Conservation (phyloP, 768 basidiomycete genomes). For the Hypholoma sublateritium region DNA sequence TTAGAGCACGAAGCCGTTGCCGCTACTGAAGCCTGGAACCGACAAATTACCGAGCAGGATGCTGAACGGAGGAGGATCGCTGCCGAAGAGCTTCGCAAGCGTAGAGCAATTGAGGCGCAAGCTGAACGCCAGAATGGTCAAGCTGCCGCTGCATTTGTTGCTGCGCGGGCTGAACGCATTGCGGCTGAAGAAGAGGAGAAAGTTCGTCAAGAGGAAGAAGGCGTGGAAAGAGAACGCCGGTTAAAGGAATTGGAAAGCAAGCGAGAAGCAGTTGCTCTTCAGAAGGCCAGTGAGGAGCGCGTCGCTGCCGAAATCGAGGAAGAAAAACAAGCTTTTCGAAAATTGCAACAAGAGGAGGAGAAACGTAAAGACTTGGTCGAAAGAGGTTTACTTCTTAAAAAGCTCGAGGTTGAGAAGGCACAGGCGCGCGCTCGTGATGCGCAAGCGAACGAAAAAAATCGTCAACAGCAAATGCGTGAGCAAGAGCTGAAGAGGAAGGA, state of each 20-base stretch:
- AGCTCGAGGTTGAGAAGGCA: background rate
- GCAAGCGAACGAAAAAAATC: conserved; percentile 2
- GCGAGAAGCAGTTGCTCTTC: no score
- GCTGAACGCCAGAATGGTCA: conserved; percentile 5
- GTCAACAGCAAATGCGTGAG: conserved; percentile 28
- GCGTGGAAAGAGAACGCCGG: no score
- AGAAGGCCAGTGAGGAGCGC: no score
- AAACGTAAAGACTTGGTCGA: background rate
- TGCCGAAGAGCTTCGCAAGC: conserved; percentile 14
- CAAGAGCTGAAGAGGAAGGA: conserved; percentile 29
- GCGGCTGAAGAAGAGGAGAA: conserved; percentile 14
- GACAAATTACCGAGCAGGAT: background rate
- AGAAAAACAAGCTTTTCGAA: background rate
- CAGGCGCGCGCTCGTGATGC: background rate
- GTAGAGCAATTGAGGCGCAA: conserved; percentile 8
- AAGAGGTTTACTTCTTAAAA: background rate
- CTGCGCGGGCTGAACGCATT: conserved; percentile 15
- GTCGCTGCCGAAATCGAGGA: background rate
- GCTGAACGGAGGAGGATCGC: conserved; percentile 8
- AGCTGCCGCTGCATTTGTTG: conserved; percentile 6
- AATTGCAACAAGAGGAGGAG: conserved; percentile 3
- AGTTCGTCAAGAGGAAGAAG: conserved; percentile 11
- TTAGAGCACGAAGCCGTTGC: no score
- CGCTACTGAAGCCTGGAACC: no score
- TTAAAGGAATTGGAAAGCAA: no score